A percentile compares a stretch with the other conserved stretches of the same genome.
Evolutionary conservation across 345 rosid species (phyloP).

Genomic region (Populus euphratica): DNA sequence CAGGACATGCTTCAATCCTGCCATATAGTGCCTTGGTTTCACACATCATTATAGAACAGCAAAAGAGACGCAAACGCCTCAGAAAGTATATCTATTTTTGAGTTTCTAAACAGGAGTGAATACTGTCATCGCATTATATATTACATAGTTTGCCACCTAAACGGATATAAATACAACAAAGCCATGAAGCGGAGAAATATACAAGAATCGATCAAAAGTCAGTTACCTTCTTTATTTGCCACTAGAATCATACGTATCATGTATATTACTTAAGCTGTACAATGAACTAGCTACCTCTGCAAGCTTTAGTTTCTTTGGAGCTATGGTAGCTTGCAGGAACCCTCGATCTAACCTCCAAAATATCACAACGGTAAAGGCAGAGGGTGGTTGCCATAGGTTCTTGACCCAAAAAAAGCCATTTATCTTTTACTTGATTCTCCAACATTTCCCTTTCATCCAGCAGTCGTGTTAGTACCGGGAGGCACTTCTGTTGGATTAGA

Average conservation of each 20-base stretch:
- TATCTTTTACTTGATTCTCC: not conserved
- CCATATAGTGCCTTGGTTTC: not conserved
- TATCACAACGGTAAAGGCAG: not conserved
- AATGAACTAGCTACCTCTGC: conserved; percentile 16
- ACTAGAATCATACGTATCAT: conserved; percentile 4
- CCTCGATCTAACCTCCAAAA: not conserved
- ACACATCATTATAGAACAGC: not conserved
- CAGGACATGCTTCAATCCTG: not conserved
- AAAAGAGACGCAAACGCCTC: not conserved
- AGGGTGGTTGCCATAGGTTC: conserved; percentile 2
- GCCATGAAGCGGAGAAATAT: conserved; percentile 17
- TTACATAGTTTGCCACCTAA: conserved; percentile 6
- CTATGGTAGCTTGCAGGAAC: conserved; percentile 4
- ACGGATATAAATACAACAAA: conserved; percentile 7
- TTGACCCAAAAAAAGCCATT: not conserved
- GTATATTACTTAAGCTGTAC: conserved; percentile 28
- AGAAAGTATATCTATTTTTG: not conserved
- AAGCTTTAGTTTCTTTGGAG: conserved; percentile 4
- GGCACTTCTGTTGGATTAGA: conserved; percentile 38
- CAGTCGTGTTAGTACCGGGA: conserved; percentile 25
- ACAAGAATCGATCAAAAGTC: conserved; percentile 16
- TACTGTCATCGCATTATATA: conserved; percentile 14
- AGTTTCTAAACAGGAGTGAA: not conserved
- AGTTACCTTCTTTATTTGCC: conserved; percentile 21
- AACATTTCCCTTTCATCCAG: conserved; percentile 22